Evolutionary conservation across 2,329 filamentous ascomycete species (phyloP), one percentile per base, ranked within the genome.

Genomic region (Pezicula radicicola): DNA sequence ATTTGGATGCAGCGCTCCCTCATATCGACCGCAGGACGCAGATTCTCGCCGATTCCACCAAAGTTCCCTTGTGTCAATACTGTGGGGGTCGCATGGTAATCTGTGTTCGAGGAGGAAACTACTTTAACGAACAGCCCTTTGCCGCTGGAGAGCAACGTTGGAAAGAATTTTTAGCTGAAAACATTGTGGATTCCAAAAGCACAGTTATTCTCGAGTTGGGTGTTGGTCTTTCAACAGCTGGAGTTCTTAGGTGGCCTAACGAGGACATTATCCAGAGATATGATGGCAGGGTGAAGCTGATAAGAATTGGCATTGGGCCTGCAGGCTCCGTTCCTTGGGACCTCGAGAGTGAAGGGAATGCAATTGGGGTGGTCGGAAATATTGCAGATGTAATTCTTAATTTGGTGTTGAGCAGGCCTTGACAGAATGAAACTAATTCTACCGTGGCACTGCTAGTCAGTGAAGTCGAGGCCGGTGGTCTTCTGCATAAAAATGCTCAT

Each of bases 111-210:
- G 63, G 59, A 8, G 64, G 60, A 7, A 27, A 50, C 2, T 66
- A 59, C 55, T 67, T 66, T 43, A 67, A 65, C 21, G 57, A 64
- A 4, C 50, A 36, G 7, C 64, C 63, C 1, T 67, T 64, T 18
- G 35, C 39, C 18, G 53, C 35, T 5, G 59, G 57, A 2, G 61
- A 67, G 35, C 21, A 37, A 28, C 40, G 56, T 19, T 67, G 62
- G 51, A 47, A 47, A 30, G 46, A 58, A 3, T 66, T 66, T 33
- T 8, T 19, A 16, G 16, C 9, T 18, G 39, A 19, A 42, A 27
- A 5, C 6, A 15, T 55, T 21, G 47, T 46, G 10, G 25, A 12
- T n/a, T 37, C 36, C 25, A 43, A 33, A 33, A 41, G 39, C 18
- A 15, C 55, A 19, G 55, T 59, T 13, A 46, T 59, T 10, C 19